Percentiles rank a stretch among this genome's conserved stretches.
Evolutionary conservation across 2,329 filamentous ascomycete species (phyloP).

Genomic region (Colletotrichum navitas): DNA sequence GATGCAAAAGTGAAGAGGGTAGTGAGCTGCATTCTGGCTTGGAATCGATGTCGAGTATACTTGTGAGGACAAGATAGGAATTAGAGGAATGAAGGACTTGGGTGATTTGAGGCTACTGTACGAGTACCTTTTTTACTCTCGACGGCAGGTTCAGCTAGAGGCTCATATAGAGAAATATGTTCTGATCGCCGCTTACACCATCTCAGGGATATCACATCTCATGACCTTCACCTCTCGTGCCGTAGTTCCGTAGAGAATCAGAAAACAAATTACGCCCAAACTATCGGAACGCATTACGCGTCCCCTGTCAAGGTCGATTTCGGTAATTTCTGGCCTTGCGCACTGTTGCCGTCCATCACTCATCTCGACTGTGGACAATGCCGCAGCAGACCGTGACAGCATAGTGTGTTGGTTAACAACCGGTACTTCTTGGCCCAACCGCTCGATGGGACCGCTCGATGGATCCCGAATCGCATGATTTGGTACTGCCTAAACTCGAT

Average conservation of each 20-base stretch:
- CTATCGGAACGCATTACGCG: slow-evolving; percentile 16
- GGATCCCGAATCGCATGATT: background rate
- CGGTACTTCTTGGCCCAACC: background rate
- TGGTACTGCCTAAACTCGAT: slow-evolving; percentile 4
- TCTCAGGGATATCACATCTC: background rate
- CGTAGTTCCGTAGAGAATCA: background rate
- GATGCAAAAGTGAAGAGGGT: background rate
- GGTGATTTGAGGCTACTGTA: no score
- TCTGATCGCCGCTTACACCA: no score
- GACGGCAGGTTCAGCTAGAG: background rate
- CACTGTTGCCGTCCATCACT: no score
- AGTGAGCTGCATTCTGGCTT: slow-evolving; percentile 13
- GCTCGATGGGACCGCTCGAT: background rate
- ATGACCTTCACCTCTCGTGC: no score
- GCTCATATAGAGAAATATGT: background rate
- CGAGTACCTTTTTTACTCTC: background rate
- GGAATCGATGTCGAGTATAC: background rate
- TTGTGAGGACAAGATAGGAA: background rate
- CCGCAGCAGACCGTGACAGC: background rate
- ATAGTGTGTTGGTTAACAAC: no score
- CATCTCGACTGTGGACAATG: no score
- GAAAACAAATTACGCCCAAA: slow-evolving; percentile 9
- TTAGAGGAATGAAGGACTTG: no score
- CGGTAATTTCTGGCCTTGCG: background rate
- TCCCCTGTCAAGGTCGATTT: background rate